These are phyloP conservation scores for Colletotrichum sojae DNA, from an alignment of 2,329 filamentous ascomycete genomes.

Conservation along the genomic window DNA sequence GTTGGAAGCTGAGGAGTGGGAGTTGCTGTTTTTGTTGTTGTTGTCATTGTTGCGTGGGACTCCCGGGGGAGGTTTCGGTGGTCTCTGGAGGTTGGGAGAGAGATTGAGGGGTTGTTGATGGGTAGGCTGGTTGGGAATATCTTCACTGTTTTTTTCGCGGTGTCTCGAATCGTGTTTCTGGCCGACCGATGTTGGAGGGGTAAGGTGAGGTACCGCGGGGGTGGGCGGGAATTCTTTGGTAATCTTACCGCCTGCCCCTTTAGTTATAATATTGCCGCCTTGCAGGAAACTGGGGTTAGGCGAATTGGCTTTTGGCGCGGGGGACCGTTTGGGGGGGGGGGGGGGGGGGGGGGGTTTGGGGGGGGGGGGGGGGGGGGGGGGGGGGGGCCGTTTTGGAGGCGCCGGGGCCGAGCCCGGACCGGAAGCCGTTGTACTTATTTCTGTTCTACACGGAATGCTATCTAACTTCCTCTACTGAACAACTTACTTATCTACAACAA, in stretches of 20 bases:
- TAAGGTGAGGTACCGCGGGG: background rate
- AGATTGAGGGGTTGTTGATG: background rate
- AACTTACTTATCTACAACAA: too few species aligned
- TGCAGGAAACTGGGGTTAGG: too few species aligned
- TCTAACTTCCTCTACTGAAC: background rate
- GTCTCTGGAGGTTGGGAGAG: too few species aligned
- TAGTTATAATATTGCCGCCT: too few species aligned
- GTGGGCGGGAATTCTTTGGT: background rate
- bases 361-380: too few species aligned
- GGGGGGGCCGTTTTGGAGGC: constrained; percentile 8
- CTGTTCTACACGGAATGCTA: background rate
- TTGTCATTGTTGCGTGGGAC: background rate
- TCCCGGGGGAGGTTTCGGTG: background rate
- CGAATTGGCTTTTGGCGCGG: constrained; percentile 1
- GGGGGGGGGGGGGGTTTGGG: too few species aligned
- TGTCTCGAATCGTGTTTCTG: background rate
- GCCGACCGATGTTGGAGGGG: constrained; percentile 6
- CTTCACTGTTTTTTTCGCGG: constrained; percentile 23
- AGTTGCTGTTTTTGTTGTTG: too few species aligned
- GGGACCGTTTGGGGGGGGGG: too few species aligned
- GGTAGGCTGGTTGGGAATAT: constrained; percentile 30
- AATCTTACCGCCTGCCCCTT: constrained; percentile 8
- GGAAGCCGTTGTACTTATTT: background rate
- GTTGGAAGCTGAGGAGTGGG: too few species aligned
- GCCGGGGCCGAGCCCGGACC: constrained; percentile 2